These are phyloP conservation scores for Cocos nucifera DNA, from an alignment of 176 grass and related monocot genomes.

Conservation along the genomic window DNA sequence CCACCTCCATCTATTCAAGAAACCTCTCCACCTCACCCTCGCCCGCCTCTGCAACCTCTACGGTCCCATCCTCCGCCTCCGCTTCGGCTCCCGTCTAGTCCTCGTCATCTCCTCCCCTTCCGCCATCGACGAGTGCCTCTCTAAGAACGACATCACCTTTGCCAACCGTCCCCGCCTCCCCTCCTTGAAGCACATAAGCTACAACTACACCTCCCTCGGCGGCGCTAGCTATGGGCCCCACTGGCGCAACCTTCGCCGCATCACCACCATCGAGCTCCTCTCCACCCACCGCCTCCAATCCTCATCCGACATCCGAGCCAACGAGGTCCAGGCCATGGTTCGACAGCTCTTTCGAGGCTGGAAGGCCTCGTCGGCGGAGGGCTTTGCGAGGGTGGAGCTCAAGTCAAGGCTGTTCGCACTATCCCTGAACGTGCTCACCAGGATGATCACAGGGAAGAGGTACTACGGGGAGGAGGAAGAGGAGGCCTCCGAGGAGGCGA, in stretches of 20 bases:
- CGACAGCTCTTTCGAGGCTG: not conserved
- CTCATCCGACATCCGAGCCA: constrained; percentile 23
- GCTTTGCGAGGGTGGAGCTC: constrained; percentile 14
- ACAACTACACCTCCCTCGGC: constrained; percentile 24
- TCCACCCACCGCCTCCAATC: constrained; percentile 31
- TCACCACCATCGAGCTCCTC: constrained; percentile 40
- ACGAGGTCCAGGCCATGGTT: constrained; percentile 34
- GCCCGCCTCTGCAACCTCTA: constrained; percentile 11
- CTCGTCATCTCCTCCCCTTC: constrained; percentile 42
- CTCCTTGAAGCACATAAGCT: constrained; percentile 23
- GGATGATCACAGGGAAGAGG: constrained; percentile 24
- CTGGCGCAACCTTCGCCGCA: constrained; percentile 51
- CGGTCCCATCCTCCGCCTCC: constrained; percentile 43
- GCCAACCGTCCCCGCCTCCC: constrained; percentile 39
- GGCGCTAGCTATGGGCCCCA: constrained; percentile 30
- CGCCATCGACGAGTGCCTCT: constrained; percentile 58
- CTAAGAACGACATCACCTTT: constrained; percentile 37
- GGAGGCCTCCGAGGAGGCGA: constrained; percentile 3
- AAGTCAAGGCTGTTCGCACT: constrained; percentile 17
- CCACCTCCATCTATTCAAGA: constrained; percentile 55
- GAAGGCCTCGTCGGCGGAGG: not conserved
- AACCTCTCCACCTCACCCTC: constrained; percentile 49
- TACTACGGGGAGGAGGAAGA: constrained; percentile 6
- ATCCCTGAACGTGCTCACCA: constrained; percentile 20
- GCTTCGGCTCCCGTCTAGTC: constrained; percentile 36